Evolutionary conservation across 1,139 yeast genomes (phyloP), one percentile per base, ranked within the genome.

Genomic region (Sugiyamaella castrensis): DNA sequence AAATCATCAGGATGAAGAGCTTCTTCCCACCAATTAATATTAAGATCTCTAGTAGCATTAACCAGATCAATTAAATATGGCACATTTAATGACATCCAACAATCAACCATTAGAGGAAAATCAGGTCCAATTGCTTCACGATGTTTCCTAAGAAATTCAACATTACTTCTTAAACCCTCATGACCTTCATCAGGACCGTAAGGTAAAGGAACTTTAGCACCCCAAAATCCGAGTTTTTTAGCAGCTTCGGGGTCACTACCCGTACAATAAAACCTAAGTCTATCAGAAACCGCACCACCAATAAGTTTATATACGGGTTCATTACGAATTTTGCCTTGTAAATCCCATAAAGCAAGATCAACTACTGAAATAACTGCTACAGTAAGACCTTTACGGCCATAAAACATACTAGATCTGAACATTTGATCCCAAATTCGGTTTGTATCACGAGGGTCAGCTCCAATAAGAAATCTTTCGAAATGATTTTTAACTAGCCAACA

Each of bases 21-120:
- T 58, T 75, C 79, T 58, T 75, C 79, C 61, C 72, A 74, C 79
- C 79, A 74, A 62, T 74, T 75, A 60, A 74, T 73, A 56, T 74
- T 70, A 55, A 74, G 63, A 54, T 74, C 74, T 47, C 67, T 63
- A 30, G 75, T 68, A 12, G 75, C 77, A 46, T 65, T 64, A 32
- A 72, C 74, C 40, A 74, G 65, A 43, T 74, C 75, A 55, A 75
- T 74, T n/a, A 72, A 70, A 52, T 75, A 74, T 16, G 74, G 67
- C 13, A 74, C 79, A 48, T 71, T 74, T 52, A 74, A 62, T 6
- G 77, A 69, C 79, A 75, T 74, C 67, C 75, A 74, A 60, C 79
- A 74, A 57, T 74, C 79, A 35, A 75, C 77, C 76, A 75, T 73
- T 46, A 74, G 58, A 46, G 79, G 79, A 67, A 73, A 74, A 53